Evolutionary conservation across 176 grass and related monocot species (phyloP).

Genomic region (Eremochloa ophiuroides): DNA sequence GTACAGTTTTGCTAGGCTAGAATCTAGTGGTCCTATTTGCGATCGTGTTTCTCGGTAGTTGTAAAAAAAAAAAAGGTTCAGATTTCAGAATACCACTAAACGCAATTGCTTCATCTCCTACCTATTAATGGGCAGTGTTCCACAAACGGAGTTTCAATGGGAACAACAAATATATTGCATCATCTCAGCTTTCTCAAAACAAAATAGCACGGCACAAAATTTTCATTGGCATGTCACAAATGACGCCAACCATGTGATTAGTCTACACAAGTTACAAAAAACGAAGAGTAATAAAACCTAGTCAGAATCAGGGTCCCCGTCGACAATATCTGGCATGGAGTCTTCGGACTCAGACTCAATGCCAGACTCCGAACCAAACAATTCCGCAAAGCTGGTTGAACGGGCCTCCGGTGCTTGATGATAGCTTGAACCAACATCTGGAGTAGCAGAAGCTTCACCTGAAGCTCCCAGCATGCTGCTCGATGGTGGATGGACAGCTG

Average conservation of each 20-base stretch:
- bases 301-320: slow-evolving; percentile 61
- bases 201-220: neutral
- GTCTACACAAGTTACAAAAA: neutral
- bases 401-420: slow-evolving; percentile 1
- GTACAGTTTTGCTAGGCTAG: no score
- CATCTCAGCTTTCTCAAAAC: neutral
- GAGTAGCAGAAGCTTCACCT: neutral
- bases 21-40: no score
- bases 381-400: slow-evolving; percentile 17
- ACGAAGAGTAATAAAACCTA: slow-evolving; percentile 4
- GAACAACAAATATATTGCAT: no score
- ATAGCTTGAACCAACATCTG: neutral
- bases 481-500: neutral
- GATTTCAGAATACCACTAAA: no score
- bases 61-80: no score
- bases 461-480: no score
- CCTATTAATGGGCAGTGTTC: no score
- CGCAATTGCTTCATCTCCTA: no score
- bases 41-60: no score
- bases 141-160: no score
- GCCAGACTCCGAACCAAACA: slow-evolving; percentile 47
- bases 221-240: neutral
- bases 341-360: slow-evolving; percentile 34
- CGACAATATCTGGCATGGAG: slow-evolving; percentile 57
- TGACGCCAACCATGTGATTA: neutral